Base-by-base conservation (phyloP, 164 flowering plant genomes). In the Santalum album region DNA sequence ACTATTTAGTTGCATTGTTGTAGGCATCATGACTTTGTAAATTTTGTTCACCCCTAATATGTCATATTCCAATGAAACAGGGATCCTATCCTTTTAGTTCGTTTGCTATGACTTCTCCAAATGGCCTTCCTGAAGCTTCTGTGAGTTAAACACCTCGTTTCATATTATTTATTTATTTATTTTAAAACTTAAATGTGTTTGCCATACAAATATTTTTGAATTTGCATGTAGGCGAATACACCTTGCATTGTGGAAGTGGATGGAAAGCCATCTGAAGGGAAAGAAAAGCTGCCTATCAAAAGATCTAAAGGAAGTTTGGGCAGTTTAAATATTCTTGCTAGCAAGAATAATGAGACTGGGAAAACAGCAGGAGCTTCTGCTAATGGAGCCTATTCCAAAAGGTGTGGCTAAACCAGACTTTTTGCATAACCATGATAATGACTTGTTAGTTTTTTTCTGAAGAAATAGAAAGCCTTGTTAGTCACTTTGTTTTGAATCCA, bases 41-140 rank as follows among this genome's bases (percentile, higher is more conserved):
- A 17, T 56, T 55, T 5, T 55, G 26, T 34, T 40, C 55, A 34
- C 25, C 6, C 14, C n/a, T 53, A 36, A 52, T 2, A 21, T 39
- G 1, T 29, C 20, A 20, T 44, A n/a, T 36, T 43, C 17, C 18
- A 44, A 63, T 56, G 53, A 35, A 53, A 53, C 75, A 91, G 98
- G 98, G 98, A 9, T 82, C 96, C 56, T 88, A 82, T 68, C 95
- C 98, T 55, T 88, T 75, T 47, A 81, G 86, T 72, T 92, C 96
- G 45, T 91, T 70, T 80, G 82, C 98, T 15, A 78, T 86, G 80
- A 83, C 95, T 57, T 78, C 95, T 66, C 87, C 95, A 65, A 88
- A 81, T 75, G 92, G 92, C 43, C 64, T 79, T 44, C 72, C 71
- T 49, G 98, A 91, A 58, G 84, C 85, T 63, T 78, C 95, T 59